Base-by-base conservation (phyloP, 2,329 filamentous ascomycete genomes). In the Magnaporthiopsis rhizophila region DNA sequence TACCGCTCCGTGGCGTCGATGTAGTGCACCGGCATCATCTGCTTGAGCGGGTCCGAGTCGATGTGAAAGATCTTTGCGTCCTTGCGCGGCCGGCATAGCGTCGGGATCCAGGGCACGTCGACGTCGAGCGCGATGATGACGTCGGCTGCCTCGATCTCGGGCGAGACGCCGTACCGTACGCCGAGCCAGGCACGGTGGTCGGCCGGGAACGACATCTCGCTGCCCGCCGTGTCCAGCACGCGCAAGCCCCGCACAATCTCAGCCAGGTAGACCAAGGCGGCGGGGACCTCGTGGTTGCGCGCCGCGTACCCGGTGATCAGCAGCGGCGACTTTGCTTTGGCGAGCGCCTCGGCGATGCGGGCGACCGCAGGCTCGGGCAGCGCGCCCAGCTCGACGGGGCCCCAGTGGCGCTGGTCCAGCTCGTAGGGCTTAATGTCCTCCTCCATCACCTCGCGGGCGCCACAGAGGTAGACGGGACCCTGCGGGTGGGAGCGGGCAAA, bases 61-160 rank as follows among this genome's bases (percentile, higher is more conserved):
- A 89, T 80, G 69, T 89, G 86, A 75, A 84, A 88, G 64, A 89
- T 77, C 66, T 78, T 80, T 26, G 83, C 82, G 21, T 81, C 78
- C 2, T 77, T 73, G 1, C 74, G 74, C 0, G 86, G 86, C 67
- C 79, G 80, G 74, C 84, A 86, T 21, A 86, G 86, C 0, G 91
- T 95, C n/a, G 89, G 87, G 64, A 97, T 92, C 92, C 92, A 97
- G 0, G 93, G 93, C 0, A 97, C 92, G 72, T 97, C 93, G 68
- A 92, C 96, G 74, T 97, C 90, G 30, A 96, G 72, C 2, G 97
- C 88, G 0, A 97, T 69, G 65, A 97, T 96, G 13, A 92, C 85
- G 73, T 97, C 94, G 0, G 93, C 91, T 0, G 86, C 86, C 65
- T 81, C 83, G 72, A 97, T 90, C 58, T 82, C 80, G 2, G 90